Evolutionary conservation across 768 basidiomycete species (phyloP), one percentile per base, ranked within the genome.

Genomic region (Imleria badia): DNA sequence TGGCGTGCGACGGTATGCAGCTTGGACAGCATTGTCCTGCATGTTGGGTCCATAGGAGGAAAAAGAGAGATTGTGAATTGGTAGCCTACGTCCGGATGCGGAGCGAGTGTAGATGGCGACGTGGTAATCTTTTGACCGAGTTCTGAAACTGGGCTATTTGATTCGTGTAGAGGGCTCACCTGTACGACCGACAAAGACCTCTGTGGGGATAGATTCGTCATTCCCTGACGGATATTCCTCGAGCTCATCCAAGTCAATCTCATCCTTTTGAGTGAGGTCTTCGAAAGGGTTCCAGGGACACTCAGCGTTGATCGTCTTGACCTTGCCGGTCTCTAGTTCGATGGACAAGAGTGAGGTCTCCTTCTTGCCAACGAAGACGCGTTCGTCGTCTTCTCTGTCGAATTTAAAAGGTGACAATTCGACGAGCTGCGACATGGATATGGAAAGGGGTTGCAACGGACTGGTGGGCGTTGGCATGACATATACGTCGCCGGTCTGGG

Each of bases 41-140:
- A 89, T 93, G 68, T 95, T 95, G 6, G 96, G 94, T 0, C 94
- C 92, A 69, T 98, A 98, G 0, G 87, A 83, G 0, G 95, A 96
- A 71, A 94, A 97, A 0, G 86, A 85, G 15, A 98, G 80, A 49
- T 90, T 90, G 63, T 98, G 96, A 13, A 83, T 75, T 20, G 79
- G 81, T 7, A 79, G 66, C 17, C 66, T 70, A 9, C 69, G 68
- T 22, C 70, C 67, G 4, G 72, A 68, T 5, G 70, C 56, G 2
- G 74, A 64, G 20, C 81, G 81, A 14, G 85, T 81, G 69, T 86
- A 84, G 48, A 98, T 94, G 38, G 89, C 82, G 51, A 99, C 84
- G 56, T 91, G 85, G 65, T 98, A 98, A 66, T 98, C 96, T 92
- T 70, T 61, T 43, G 50, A 56, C 5, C 7, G 20, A n/a, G 46